These are phyloP conservation scores for Cinnamomum micranthum DNA, from an alignment of 164 flowering plant genomes.

Conservation along the genomic window DNA sequence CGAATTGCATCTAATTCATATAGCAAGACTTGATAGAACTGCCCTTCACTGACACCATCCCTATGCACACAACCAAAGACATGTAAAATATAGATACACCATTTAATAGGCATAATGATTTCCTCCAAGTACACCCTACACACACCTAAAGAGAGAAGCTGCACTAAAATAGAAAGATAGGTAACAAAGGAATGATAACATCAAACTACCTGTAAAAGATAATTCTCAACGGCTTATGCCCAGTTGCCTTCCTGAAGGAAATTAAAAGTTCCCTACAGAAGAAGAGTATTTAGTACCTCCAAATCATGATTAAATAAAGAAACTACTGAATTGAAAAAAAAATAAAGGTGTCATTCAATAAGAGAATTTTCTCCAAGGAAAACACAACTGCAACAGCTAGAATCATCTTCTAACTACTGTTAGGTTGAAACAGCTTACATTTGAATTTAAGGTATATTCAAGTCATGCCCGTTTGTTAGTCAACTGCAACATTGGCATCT, in stretches of 20 bases:
- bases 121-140: neutral
- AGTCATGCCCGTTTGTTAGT: too few species aligned
- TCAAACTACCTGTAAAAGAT: slow-evolving; percentile 50
- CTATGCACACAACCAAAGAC: slow-evolving; percentile 14
- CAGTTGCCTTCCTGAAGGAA: slow-evolving; percentile 54
- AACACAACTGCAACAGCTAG: too few species aligned
- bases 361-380: too few species aligned
- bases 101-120: neutral
- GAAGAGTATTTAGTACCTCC: neutral
- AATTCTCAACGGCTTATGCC: slow-evolving; percentile 52
- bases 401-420: too few species aligned
- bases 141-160: neutral
- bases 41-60: slow-evolving; percentile 59
- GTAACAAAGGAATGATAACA: neutral
- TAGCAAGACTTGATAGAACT: slow-evolving; percentile 47
- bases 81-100: neutral
- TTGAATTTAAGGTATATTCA: too few species aligned
- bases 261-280: slow-evolving; percentile 53
- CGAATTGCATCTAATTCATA: slow-evolving; percentile 52
- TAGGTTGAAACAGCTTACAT: too few species aligned
- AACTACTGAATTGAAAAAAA: too few species aligned
- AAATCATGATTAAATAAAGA: too few species aligned
- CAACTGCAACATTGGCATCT: too few species aligned
- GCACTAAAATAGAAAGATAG: neutral
- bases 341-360: too few species aligned